Evolutionary conservation across 1,284 basidiomycete species (phyloP).

Genomic region (Puccinia novopanici): DNA sequence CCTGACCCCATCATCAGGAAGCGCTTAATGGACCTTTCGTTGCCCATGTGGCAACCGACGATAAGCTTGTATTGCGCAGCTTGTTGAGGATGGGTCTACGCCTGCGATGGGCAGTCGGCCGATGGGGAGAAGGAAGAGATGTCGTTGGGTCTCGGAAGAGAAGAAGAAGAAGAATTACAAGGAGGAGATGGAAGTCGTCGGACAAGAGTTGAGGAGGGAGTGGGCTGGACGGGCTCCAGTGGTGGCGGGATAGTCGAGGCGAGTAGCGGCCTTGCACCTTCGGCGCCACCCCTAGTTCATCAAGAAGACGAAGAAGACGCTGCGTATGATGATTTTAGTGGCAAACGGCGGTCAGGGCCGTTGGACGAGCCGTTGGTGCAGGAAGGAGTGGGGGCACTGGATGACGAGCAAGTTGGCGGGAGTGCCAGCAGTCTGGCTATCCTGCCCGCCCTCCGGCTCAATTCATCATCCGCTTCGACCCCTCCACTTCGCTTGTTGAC

Average conservation of each 20-base stretch:
- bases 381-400: background rate
- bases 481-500: too few species aligned
- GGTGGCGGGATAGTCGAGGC: background rate
- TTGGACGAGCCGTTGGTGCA: background rate
- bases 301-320: background rate
- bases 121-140: background rate
- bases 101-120: background rate
- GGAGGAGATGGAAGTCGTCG: background rate
- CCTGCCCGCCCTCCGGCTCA: constrained; percentile 17
- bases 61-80: constrained; percentile 12
- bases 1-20: background rate
- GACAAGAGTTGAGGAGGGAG: background rate
- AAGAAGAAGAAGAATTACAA: background rate
- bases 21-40: background rate
- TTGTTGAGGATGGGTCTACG: constrained; percentile 6
- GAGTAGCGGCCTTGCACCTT: background rate
- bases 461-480: constrained; percentile 38
- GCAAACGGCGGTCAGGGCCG: background rate
- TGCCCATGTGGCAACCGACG: constrained; percentile 37
- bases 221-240: background rate
- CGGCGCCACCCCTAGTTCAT: background rate
- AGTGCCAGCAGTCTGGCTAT: background rate
- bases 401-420: background rate
- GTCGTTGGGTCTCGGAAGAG: background rate
- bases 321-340: background rate